A percentile compares a stretch with the other conserved stretches of the same genome.
phyloP scores from a whole-genome alignment of 1,139 yeast genomes.

The Blastobotrys capitulatus region DNA sequence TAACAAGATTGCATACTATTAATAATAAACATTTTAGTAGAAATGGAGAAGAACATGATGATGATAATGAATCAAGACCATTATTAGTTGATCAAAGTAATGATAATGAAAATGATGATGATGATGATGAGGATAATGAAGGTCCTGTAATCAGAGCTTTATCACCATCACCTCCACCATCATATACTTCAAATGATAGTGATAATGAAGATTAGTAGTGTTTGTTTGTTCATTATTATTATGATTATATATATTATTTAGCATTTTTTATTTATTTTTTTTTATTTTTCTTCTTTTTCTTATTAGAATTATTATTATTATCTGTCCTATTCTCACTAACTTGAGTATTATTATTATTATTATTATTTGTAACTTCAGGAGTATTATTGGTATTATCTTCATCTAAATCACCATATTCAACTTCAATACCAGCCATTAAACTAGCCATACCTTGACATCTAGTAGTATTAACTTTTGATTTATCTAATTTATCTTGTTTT shows the following conservation, averaged over 20 bases:
- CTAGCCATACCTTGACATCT: conserved; percentile 29
- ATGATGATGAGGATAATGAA: not conserved
- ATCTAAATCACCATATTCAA: conserved; percentile 14
- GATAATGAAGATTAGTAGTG: conserved; percentile 15
- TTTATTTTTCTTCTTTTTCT: conserved; percentile 22
- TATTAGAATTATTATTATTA: no score
- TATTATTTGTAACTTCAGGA: not conserved
- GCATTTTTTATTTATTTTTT: conserved; percentile 18
- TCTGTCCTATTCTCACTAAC: no score
- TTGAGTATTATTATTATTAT: no score
- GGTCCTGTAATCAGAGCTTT: conserved; percentile 5
- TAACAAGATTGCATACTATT: conserved; percentile 2
- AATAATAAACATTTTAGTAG: not conserved
- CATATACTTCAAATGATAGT: conserved; percentile 23
- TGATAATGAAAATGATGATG: not conserved
- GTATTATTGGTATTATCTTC: not conserved
- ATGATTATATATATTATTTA: not conserved
- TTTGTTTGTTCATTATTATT: not conserved
- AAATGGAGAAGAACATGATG: not conserved
- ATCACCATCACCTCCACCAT: conserved; percentile 26
- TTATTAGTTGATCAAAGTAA: not conserved
- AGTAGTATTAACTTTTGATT: not conserved
- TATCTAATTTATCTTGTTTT: conserved; percentile 1
- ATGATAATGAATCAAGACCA: conserved; percentile 7
- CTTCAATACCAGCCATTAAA: conserved; percentile 29